phyloP scores from a whole-genome alignment of 2,329 filamentous ascomycete species.

The Penicillium sp. region DNA sequence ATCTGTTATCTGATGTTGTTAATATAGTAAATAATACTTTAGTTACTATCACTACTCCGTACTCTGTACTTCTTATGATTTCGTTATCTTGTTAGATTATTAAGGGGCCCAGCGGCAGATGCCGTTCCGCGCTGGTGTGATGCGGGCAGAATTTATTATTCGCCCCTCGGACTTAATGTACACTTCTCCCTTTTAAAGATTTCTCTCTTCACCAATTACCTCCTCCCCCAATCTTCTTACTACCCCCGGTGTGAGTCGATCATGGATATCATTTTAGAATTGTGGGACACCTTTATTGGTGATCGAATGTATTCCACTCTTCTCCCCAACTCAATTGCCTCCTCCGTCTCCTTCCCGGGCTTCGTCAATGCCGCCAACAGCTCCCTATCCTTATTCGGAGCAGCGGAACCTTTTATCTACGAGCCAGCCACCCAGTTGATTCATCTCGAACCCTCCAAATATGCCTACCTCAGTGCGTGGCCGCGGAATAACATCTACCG shows the following conservation, averaged over 20 bases:
- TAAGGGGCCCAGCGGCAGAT: constrained; percentile 20
- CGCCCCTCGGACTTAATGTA: constrained; percentile 3
- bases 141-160: constrained; percentile 22
- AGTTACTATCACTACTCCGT: not conserved
- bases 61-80: not conserved
- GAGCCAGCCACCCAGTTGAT: constrained; percentile 72
- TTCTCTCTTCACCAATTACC: constrained; percentile 1
- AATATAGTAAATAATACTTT: no score
- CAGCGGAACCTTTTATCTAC: constrained; percentile 53
- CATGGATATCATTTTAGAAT: constrained; percentile 92
- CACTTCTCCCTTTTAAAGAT: not conserved
- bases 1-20: no score
- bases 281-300: constrained; percentile 77
- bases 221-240: constrained; percentile 3
- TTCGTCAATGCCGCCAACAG: constrained; percentile 57
- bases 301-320: constrained; percentile 75
- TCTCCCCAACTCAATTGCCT: constrained; percentile 61
- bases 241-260: not conserved
- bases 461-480: constrained; percentile 77
- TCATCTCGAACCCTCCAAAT: constrained; percentile 67
- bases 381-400: constrained; percentile 56
- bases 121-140: constrained; percentile 38
- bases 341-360: constrained; percentile 55
- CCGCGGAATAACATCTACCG: constrained; percentile 74
- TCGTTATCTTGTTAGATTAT: constrained; percentile 2